These are phyloP conservation scores for Chlamydomonas asymmetrica DNA, from an alignment of 139 green algal genomes.

Conservation along the genomic window DNA sequence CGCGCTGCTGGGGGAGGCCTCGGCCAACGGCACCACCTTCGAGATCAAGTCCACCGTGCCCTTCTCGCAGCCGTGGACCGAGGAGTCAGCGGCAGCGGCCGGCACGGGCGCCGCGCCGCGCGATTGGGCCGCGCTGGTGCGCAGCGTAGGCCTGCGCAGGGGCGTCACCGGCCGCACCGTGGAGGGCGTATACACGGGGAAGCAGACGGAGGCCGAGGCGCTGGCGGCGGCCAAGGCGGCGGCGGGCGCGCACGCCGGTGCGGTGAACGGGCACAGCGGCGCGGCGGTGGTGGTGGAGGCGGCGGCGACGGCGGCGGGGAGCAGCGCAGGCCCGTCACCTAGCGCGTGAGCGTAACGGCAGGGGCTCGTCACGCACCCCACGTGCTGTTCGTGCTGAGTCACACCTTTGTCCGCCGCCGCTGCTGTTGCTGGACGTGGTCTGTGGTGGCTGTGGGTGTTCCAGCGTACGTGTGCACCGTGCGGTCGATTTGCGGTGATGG, in stretches of 20 bases:
- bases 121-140: conserved; percentile 55
- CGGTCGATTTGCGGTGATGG: too few relatives aligned
- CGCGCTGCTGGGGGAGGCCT: conserved; percentile 57
- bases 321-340: too few relatives aligned
- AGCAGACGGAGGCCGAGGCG: conserved; percentile 47
- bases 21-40: conserved; percentile 74
- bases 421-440: too few relatives aligned
- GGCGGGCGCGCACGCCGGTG: neutral
- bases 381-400: too few relatives aligned
- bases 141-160: conserved; percentile 31
- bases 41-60: conserved; percentile 81
- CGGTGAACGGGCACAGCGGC: neutral
- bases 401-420: too few relatives aligned
- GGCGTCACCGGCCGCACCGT: conserved; percentile 78
- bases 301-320: too few relatives aligned
- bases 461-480: too few relatives aligned
- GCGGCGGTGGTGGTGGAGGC: too few relatives aligned
- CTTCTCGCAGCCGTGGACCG: conserved; percentile 71
- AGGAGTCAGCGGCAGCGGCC: neutral
- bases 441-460: too few relatives aligned
- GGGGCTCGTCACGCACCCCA: too few relatives aligned
- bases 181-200: conserved; percentile 68
- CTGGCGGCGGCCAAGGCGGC: neutral
- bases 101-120: conserved; percentile 14
- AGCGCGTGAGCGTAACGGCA: too few relatives aligned